These are phyloP conservation scores for Penicillium sp. DNA, from an alignment of 2,329 filamentous ascomycete species.

Conservation along the genomic window DNA sequence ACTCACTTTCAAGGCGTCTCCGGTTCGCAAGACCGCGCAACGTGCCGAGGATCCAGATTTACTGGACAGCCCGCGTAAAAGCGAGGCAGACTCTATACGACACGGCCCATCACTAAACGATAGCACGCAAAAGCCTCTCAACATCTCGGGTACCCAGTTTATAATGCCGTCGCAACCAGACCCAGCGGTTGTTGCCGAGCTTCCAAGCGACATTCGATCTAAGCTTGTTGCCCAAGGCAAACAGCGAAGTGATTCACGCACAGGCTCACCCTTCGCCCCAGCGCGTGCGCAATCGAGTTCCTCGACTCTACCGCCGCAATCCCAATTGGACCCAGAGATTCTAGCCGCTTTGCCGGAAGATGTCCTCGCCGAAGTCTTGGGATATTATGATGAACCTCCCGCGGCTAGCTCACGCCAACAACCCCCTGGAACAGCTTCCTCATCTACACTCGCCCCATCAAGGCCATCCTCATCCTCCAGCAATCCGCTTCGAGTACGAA, in stretches of 20 bases:
- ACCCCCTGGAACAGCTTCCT: neutral
- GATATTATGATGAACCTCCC: conserved; percentile 61
- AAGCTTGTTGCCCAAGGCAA: conserved; percentile 69
- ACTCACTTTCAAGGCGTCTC: conserved; percentile 68
- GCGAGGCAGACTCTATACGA: conserved; percentile 35
- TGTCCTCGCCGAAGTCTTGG: conserved; percentile 81
- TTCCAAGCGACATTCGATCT: conserved; percentile 81
- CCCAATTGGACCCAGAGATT: conserved; percentile 83
- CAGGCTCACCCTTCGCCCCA: conserved; percentile 42
- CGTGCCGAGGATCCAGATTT: conserved; percentile 54
- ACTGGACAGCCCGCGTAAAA: conserved; percentile 48
- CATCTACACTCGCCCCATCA: neutral
- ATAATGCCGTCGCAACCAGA: conserved; percentile 83
- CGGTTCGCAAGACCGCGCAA: conserved; percentile 33
- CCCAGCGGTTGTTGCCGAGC: conserved; percentile 76
- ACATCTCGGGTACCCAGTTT: conserved; percentile 87
- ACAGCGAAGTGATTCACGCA: conserved; percentile 23
- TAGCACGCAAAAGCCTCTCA: conserved; percentile 66
- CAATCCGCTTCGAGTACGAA: conserved; percentile 56
- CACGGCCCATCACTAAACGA: conserved; percentile 40
- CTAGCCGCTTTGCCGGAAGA: conserved; percentile 84
- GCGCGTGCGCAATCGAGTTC: conserved; percentile 32
- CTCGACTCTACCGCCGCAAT: conserved; percentile 61
- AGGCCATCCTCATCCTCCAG: conserved; percentile 35
- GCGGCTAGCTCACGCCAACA: neutral